Base-by-base conservation (phyloP, 2,329 filamentous ascomycete species). In the Coniochaeta sp. region DNA sequence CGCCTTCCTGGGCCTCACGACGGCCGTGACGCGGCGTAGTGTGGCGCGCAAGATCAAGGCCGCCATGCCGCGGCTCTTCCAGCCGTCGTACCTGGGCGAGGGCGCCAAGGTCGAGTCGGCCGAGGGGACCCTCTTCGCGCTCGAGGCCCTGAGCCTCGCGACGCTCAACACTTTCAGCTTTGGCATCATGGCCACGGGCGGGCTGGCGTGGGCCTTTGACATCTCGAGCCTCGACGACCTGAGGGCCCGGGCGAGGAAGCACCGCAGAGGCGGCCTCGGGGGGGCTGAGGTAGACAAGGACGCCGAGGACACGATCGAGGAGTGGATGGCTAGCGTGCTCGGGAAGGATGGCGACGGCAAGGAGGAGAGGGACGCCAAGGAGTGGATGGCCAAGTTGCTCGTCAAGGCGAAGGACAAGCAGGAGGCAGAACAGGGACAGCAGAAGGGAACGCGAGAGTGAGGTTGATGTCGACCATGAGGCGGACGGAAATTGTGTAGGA, bases 91-190 rank as follows among this genome's bases (percentile, higher is more conserved):
- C 65, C 65, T 60, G 58, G 62, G 47, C 40, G 65, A 12, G 50
- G 72, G 57, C 7, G 67, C 65, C 50, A 66, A 66, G 75, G 79
- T 73, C 73, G 72, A 70, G 73, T 58, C 78, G 52, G 80, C 85
- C 30, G 88, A 88, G 68, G 86, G 87, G 8, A 81, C 85, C 1
- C 71, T 89, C 42, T 88, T 97, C 64, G 93, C 93, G 0, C 75
- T 89, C 36, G 89, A 96, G 73, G 93, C 93, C 0, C 78, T 99
- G 24, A 89, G 88, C 56, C 78, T 97, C 38, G 95, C 93, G 0
- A 96, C 93, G 0, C 81, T 97, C 66, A 96, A 96, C 67, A 90
- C 95, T 14, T 69, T 87, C 34, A 89, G 87, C 66, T 83, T 95
- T 57, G 87, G 82, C 0, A 85, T 96, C 72, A 85, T 96, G 81